Evolutionary conservation across 225 moss, liverwort and hornwort species (phyloP), one percentile per base, ranked within the genome.

Genomic region (Sphagnum tenellum): DNA sequence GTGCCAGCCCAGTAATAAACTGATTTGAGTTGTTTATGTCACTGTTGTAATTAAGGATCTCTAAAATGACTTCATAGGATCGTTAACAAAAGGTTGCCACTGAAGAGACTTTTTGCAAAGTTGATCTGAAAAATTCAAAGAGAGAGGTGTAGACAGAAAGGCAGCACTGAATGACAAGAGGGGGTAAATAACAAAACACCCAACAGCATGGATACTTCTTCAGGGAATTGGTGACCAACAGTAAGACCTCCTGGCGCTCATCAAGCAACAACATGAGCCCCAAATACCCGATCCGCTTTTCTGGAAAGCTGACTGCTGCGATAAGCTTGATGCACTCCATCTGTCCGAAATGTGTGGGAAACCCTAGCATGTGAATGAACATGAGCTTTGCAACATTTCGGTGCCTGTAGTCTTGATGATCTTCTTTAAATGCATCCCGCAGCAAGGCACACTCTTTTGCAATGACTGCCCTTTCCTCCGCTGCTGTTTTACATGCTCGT

Each of bases 21-120:
- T 98, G 92, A 74, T 93, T 98, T 82, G 76, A 45, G 74, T 98
- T 85, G 69, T 89, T 73, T 70, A 98, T 73, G 74, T 98, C 96
- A 78, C 92, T 98, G 9, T 67, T 48, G 66, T 66, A 46, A 76
- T 82, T 96, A 85, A 96, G 92, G 88, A 70, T 9, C 67, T 62
- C 14, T 53, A 5, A 29, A 29, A 10, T 58, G 0, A 13, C 4
- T 3, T 44, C 7, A 1, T 3, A 58, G n/a, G n/a, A 58, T 58
- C 2, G 3, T 58, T 44, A 13, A 53, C 53, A 53, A 53, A 6
- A 53, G 8, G 53, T 9, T 29, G 29, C 29, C 29, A 29, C 29
- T 29, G 29, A 29, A 29, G 29, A 29, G 29, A 29, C 29, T 29
- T 29, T 29, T 29, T 29, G 29, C 29, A 29, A 29, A 29, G 29